Evolutionary conservation across 176 grass and related monocot genomes (phyloP).

Genomic region (Aegilops sharonensis): DNA sequence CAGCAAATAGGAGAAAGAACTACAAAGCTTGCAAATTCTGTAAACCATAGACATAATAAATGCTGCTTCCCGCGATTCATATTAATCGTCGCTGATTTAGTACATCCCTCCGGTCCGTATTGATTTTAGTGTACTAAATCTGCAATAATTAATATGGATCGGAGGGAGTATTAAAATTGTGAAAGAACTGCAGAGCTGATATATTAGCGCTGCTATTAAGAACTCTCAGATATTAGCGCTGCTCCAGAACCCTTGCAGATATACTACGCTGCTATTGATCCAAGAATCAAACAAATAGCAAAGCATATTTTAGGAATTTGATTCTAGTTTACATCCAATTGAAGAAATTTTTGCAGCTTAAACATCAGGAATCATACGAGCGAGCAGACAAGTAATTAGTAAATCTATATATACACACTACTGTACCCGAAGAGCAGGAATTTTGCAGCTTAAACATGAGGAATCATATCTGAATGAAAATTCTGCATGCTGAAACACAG

Average conservation of each 20-base stretch:
- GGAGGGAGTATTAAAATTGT: not conserved
- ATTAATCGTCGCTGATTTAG: no score
- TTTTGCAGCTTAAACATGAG: no score
- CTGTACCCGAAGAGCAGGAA: no score
- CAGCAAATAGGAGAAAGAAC: not conserved
- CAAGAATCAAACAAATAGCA: not conserved
- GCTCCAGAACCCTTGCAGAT: not conserved
- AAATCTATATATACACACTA: no score
- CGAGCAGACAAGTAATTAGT: not conserved
- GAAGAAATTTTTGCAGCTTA: not conserved
- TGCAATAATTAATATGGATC: no score
- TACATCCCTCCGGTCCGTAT: no score
- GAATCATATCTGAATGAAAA: no score
- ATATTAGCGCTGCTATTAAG: not conserved
- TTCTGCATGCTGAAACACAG: not conserved
- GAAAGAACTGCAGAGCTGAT: not conserved
- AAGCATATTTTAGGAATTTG: not conserved
- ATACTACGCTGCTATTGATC: not conserved
- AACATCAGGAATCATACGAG: not conserved
- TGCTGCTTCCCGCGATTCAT: not conserved
- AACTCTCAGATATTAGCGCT: not conserved
- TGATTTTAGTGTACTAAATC: no score
- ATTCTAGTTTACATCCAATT: not conserved
- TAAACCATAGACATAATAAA: not conserved
- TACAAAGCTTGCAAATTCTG: not conserved